Evolutionary conservation across 140 eudicot species (phyloP).

Genomic region (Stevia rebaudiana): DNA sequence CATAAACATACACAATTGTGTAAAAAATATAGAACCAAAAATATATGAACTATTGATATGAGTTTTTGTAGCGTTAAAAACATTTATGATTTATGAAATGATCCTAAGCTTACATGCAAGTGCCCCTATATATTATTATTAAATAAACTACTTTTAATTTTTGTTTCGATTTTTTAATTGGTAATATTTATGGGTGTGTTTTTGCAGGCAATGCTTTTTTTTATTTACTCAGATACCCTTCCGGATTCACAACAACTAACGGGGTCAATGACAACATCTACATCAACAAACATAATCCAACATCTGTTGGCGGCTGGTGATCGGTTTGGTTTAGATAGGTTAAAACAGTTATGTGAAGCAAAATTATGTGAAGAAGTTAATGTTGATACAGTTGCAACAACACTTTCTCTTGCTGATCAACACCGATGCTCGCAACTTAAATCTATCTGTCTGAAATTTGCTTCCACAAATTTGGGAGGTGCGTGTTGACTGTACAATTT

Average conservation of each 20-base stretch:
- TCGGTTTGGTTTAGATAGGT: conserved; percentile 76
- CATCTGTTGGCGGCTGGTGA: conserved; percentile 94
- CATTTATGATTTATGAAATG: too few relatives aligned
- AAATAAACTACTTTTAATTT: background rate
- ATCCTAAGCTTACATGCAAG: too few relatives aligned
- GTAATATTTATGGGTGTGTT: conserved; percentile 13
- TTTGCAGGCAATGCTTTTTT: conserved; percentile 78
- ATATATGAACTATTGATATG: too few relatives aligned
- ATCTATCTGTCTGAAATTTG: conserved; percentile 81
- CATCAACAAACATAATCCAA: conserved; percentile 58
- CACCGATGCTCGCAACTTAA: conserved; percentile 72
- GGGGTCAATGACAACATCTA: conserved; percentile 46
- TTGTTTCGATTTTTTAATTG: background rate
- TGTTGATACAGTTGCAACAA: conserved; percentile 75
- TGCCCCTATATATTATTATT: too few relatives aligned
- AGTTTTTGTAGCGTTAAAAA: too few relatives aligned
- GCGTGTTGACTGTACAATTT: conserved; percentile 79
- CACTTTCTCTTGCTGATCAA: conserved; percentile 90
- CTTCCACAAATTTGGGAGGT: conserved; percentile 97
- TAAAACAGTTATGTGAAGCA: conserved; percentile 75
- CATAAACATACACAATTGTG: too few relatives aligned
- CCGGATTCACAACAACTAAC: conserved; percentile 56
- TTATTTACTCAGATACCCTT: conserved; percentile 66
- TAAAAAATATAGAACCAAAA: too few relatives aligned
- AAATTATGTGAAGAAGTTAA: conserved; percentile 71